Conservation (phyloP, 495 filamentous ascomycete genomes). For the Pseudevernia furfuracea region DNA sequence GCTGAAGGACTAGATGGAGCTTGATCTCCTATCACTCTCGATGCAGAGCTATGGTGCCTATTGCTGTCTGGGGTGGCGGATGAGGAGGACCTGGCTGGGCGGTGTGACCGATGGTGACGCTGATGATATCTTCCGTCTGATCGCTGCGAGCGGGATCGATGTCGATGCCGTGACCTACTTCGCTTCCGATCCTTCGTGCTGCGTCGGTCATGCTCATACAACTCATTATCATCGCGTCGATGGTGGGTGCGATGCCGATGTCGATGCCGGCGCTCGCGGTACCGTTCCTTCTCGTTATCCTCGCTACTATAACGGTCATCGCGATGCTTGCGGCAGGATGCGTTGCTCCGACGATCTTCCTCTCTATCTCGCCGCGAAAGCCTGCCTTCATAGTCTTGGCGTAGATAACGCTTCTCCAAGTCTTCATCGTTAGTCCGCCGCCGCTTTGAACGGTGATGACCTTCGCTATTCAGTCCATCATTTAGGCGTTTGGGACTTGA, state of each 20-base stretch:
- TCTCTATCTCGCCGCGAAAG: constrained; percentile 16
- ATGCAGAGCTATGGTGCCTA: constrained; percentile 16
- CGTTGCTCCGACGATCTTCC: constrained; percentile 7
- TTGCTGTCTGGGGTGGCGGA: constrained; percentile 9
- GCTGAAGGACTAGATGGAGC: constrained; percentile 54
- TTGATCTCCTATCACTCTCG: constrained; percentile 29
- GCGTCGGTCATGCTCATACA: constrained; percentile 6
- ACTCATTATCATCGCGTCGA: constrained; percentile 17
- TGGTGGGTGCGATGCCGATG: constrained; percentile 25
- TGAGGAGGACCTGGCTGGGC: background rate
- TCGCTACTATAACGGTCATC: constrained; percentile 15
- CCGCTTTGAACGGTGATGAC: constrained; percentile 25
- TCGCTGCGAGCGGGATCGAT: constrained; percentile 28
- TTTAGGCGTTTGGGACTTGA: constrained; percentile 11
- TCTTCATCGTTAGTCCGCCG: constrained; percentile 24
- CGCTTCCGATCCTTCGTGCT: constrained; percentile 18
- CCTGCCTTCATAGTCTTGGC: constrained; percentile 11
- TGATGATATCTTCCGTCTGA: constrained; percentile 17
- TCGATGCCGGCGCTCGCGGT: constrained; percentile 22
- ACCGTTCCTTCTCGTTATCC: constrained; percentile 23
- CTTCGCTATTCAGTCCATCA: constrained; percentile 9
- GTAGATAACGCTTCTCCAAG: constrained; percentile 12
- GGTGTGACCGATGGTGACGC: constrained; percentile 18
- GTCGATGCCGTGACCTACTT: constrained; percentile 28
- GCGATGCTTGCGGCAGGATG: constrained; percentile 6